Evolutionary conservation across 106 monocot species (phyloP).

Genomic region (Alisma plantagoaquatica): DNA sequence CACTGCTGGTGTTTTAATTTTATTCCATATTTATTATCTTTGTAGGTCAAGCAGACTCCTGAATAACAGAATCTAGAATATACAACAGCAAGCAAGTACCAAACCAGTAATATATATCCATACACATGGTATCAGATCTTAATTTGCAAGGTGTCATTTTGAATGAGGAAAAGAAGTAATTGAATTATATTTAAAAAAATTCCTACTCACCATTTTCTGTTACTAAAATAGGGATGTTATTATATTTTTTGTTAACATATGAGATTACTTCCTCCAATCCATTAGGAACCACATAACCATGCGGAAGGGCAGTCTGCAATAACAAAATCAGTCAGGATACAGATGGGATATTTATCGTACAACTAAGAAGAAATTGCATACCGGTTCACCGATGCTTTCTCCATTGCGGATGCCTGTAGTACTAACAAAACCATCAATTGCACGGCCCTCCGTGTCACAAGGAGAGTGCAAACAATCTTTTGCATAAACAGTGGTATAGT

Average conservation of each 20-base stretch:
- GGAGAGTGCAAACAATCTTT: constrained; percentile 36
- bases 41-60: too few relatives aligned
- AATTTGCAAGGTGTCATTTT: too few relatives aligned
- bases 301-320: constrained; percentile 28
- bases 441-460: constrained; percentile 5
- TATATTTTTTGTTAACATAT: constrained; percentile 41
- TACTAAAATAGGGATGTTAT: constrained; percentile 39
- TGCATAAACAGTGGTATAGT: constrained; percentile 38
- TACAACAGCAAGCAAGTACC: too few relatives aligned
- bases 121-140: too few relatives aligned
- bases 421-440: constrained; percentile 8
- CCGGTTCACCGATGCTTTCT: constrained; percentile 21
- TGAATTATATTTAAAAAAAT: too few relatives aligned
- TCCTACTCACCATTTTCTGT: constrained; percentile 61
- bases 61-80: too few relatives aligned
- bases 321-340: neutral
- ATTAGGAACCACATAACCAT: constrained; percentile 26
- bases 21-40: too few relatives aligned
- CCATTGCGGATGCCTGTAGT: constrained; percentile 25
- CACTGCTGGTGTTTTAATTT: too few relatives aligned
- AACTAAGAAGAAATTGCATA: neutral
- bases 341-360: neutral
- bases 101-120: too few relatives aligned
- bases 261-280: constrained; percentile 38
- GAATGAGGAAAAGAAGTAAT: too few relatives aligned